Conservation (phyloP, 495 filamentous ascomycete genomes). For the Penicillium riverlandense region DNA sequence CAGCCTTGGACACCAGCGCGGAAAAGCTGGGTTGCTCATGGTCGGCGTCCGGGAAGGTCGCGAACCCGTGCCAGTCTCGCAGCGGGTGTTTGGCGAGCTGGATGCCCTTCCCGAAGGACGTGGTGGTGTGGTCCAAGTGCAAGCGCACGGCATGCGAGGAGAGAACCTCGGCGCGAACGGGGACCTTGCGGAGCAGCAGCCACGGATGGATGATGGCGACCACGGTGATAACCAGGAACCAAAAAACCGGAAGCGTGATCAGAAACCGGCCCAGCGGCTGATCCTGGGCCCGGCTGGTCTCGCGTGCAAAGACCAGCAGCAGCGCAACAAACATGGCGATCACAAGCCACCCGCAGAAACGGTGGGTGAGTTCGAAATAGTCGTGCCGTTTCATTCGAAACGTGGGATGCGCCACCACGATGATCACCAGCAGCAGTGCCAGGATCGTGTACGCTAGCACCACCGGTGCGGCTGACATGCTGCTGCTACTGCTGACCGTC, state of each 20-base stretch:
- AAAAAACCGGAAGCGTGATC: conserved; percentile 34
- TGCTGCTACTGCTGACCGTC: conserved; percentile 8
- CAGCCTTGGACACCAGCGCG: conserved; percentile 67
- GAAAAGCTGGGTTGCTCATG: conserved; percentile 44
- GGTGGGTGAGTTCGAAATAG: conserved; percentile 50
- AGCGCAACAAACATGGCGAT: conserved; percentile 41
- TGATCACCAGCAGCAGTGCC: conserved; percentile 33
- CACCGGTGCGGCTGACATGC: conserved; percentile 25
- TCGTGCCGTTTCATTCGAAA: conserved; percentile 44
- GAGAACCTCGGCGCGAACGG: conserved; percentile 54
- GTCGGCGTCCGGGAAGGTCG: conserved; percentile 52
- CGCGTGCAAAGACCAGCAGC: conserved; percentile 27
- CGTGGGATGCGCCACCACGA: conserved; percentile 34
- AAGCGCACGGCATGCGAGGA: conserved; percentile 66
- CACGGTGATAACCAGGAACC: conserved; percentile 33
- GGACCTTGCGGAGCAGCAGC: conserved; percentile 39
- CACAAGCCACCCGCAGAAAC: conserved; percentile 46
- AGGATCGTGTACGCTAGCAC: conserved; percentile 33
- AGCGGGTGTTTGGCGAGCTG: conserved; percentile 49
- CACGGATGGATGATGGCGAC: conserved; percentile 36
- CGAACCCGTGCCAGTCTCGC: conserved; percentile 77
- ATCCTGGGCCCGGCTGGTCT: conserved; percentile 20
- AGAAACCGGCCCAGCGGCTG: conserved; percentile 26
- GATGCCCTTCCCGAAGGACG: conserved; percentile 38
- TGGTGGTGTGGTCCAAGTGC: conserved; percentile 54